Evolutionary conservation across 1,284 basidiomycete species (phyloP), one percentile per base, ranked within the genome.

Genomic region (Takashimella tepidaria): DNA sequence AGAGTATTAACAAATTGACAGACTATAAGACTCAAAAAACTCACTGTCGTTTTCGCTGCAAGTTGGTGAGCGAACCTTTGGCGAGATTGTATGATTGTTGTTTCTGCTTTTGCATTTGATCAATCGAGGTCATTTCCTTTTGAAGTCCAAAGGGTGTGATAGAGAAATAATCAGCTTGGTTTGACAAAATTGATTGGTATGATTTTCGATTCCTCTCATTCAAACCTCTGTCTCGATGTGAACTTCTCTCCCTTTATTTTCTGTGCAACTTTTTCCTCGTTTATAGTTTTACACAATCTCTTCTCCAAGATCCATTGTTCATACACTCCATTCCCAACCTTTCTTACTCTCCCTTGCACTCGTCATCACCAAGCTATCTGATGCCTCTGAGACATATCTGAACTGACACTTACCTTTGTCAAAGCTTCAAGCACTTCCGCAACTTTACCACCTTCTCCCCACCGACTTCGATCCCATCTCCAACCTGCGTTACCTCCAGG

Each of bases 21-120:
- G 31, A 8, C 31, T 37, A 8, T 8, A 16, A 16, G 31, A 37
- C 16, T 16, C 31, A 24, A 24, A 40, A 26, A 54, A 77, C 85
- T 64, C 70, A 93, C 90, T 84, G 85, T 80, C 90, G 89, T 82
- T 92, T 97, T 60, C 95, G 84, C 72, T 97, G 91, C 79, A 98
- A 84, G 69, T 91, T 87, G n/a, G 86, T 84, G 55, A 98, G 79
- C 45, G 89, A 86, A 0, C 93, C 92, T 76, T 98, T 99, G 50
- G 92, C 89, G 20, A 95, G 79, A 69, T 93, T 95, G 77, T 99
- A 99, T 67, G 85, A 86, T 67, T 86, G 88, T 27, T 93, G 78
- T 76, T 97, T 97, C 55, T 85, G 80, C 80, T 89, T 93, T 83
- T 92, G 87, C 40, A 87, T 84, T 68, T 86, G 86, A 74, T 95